Evolutionary conservation across 805 yeast species (phyloP), one percentile per base, ranked within the genome.

Genomic region (Candida golubevii): DNA sequence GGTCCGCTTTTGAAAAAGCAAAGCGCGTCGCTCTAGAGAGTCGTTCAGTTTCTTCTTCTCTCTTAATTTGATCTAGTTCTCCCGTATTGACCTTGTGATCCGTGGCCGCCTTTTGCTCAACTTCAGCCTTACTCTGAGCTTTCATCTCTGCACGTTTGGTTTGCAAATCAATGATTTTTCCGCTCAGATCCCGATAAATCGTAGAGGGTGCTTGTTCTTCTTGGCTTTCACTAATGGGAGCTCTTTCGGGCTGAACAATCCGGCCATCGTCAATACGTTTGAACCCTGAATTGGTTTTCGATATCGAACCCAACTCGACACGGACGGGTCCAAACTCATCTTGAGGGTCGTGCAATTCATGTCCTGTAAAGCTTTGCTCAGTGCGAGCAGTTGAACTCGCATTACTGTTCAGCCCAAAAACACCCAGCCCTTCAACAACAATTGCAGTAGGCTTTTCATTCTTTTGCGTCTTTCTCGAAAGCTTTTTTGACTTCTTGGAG

Each of bases 111-210:
- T 40, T 47, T 1, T 35, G 47, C 23, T 29, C 42, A 10, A 32
- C 44, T 9, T 37, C 42, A 6, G 27, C 36, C 6, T 33, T 42
- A 26, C 42, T 46, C 34, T 41, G 47, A 4, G 52, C 52, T 36
- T 61, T 29, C 2, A 53, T 10, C 26, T 53, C 49, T 1, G 14
- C 40, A 6, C 49, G 15, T 28, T 46, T 46, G 26, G 33, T 42
- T 4, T 50, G 41, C 12, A 54, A 60, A 42, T 66, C 62, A 9
- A 69, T 57, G 36, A 54, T 14, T 67, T 72, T 18, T 37, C 49
- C 42, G 62, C 56, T 46, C 56, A 55, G 18, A 62, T 66, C 36
- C 78, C 81, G 1, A 77, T 71, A 31, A 75, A 68, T 61, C 51
- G 70, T 59, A 50, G 56, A 6, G 83, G 53, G 44, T 41, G 49